Conservation (phyloP, 2,329 filamentous ascomycete genomes). For the Rutstroemia sp. region DNA sequence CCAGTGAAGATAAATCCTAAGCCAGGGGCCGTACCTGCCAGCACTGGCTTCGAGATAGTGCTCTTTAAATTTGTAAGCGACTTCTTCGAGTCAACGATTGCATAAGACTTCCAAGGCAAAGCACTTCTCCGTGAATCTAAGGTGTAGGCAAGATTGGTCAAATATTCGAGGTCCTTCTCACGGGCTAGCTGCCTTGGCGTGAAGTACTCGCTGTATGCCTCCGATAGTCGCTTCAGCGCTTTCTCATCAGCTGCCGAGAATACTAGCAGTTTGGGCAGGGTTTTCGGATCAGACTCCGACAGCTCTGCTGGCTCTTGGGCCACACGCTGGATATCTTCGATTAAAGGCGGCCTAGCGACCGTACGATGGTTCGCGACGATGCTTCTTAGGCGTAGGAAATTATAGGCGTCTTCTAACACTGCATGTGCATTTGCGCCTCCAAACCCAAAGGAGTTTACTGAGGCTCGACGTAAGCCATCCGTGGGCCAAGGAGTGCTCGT, state of each 20-base stretch:
- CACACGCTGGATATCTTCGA: neutral
- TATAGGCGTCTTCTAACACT: slow-evolving; percentile 2
- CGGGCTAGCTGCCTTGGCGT: neutral
- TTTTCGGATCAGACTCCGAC: neutral
- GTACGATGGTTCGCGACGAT: neutral
- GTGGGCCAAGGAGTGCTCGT: neutral
- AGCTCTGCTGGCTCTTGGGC: neutral
- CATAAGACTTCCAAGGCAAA: slow-evolving; percentile 6
- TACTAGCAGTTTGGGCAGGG: neutral
- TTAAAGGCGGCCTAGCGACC: neutral
- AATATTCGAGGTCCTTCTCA: neutral
- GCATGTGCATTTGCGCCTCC: slow-evolving; percentile 34
- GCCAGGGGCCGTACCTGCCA: neutral
- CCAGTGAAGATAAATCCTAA: slow-evolving; percentile 16
- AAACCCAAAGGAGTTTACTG: slow-evolving; percentile 32
- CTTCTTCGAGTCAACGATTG: neutral
- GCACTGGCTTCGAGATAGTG: neutral
- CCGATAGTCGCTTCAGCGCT: neutral
- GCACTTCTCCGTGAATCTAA: neutral
- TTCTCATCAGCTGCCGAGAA: neutral
- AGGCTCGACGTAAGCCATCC: slow-evolving; percentile 10
- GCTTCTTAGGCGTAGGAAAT: neutral
- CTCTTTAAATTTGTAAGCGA: neutral
- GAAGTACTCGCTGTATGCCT: neutral
- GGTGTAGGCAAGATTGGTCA: slow-evolving; percentile 1